Evolutionary conservation across 2,329 filamentous ascomycete genomes (phyloP).

Genomic region (Pyrenochaeta sp.): DNA sequence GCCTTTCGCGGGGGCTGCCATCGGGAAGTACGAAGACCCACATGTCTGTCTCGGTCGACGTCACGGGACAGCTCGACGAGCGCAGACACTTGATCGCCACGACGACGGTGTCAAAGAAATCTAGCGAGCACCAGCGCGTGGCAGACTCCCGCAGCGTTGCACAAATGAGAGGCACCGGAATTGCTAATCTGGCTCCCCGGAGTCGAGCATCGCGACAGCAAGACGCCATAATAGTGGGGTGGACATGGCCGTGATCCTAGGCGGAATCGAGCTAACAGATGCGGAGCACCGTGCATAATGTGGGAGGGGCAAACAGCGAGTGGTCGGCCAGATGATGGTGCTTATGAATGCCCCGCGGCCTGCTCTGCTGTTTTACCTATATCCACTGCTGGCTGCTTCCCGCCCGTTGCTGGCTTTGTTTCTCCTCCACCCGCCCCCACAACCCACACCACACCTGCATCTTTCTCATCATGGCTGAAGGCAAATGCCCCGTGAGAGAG

Average conservation of each 20-base stretch:
- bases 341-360: constrained; percentile 41
- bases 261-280: constrained; percentile 27
- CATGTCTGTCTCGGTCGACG: too few species aligned
- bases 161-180: not conserved
- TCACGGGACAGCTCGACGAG: too few species aligned
- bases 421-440: constrained; percentile 8
- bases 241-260: constrained; percentile 12
- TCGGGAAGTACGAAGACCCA: too few species aligned
- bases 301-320: constrained; percentile 33
- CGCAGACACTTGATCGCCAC: too few species aligned
- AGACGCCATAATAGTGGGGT: constrained; percentile 17
- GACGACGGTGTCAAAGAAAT: too few species aligned
- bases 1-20: constrained; percentile 22
- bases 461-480: constrained; percentile 40
- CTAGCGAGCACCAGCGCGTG: too few species aligned
- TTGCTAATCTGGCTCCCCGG: not conserved
- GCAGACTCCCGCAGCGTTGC: not conserved
- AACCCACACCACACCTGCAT: constrained; percentile 19
- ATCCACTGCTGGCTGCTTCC: constrained; percentile 18
- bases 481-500: constrained; percentile 45
- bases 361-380: too few species aligned
- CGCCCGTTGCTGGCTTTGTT: constrained; percentile 10
- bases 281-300: constrained; percentile 26
- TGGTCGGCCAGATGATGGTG: constrained; percentile 32
- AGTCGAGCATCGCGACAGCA: constrained; percentile 1